Conservation (phyloP, 2,329 filamentous ascomycete genomes). For the Eurotiales sp. region DNA sequence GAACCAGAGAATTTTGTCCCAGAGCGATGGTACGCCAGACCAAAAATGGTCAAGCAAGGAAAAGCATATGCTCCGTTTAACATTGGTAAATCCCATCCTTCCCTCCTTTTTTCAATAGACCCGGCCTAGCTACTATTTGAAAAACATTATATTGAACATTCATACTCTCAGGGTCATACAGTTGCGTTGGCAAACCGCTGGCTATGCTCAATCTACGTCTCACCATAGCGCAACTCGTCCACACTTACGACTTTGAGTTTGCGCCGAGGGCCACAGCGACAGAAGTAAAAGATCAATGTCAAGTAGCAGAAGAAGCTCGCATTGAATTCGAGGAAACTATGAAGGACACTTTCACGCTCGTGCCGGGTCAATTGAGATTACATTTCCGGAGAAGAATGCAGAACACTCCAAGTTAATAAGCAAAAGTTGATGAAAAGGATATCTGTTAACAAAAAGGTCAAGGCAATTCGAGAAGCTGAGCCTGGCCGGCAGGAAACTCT, state of each 20-base stretch:
- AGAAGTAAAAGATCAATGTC: neutral
- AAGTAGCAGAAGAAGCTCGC: neutral
- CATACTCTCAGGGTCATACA: conserved; percentile 22
- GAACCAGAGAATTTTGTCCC: conserved; percentile 28
- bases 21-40: conserved; percentile 32
- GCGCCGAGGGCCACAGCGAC: neutral
- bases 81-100: conserved; percentile 22
- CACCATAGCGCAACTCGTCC: conserved; percentile 30
- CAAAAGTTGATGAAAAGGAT: no score
- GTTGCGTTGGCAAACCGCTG: conserved; percentile 36
- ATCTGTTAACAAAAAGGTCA: no score
- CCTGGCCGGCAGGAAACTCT: no score
- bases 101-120: no score
- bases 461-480: no score
- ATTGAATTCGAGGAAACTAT: neutral
- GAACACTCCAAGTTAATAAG: neutral
- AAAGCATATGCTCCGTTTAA: conserved; percentile 33
- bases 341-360: conserved; percentile 1
- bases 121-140: no score
- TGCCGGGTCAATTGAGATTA: conserved; percentile 3
- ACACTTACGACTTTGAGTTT: conserved; percentile 35
- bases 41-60: conserved; percentile 31
- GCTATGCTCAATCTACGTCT: conserved; percentile 35
- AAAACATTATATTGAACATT: neutral
- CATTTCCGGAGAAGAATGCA: neutral